Conservation (phyloP, 805 yeast species). For the Ogataea methylovora region DNA sequence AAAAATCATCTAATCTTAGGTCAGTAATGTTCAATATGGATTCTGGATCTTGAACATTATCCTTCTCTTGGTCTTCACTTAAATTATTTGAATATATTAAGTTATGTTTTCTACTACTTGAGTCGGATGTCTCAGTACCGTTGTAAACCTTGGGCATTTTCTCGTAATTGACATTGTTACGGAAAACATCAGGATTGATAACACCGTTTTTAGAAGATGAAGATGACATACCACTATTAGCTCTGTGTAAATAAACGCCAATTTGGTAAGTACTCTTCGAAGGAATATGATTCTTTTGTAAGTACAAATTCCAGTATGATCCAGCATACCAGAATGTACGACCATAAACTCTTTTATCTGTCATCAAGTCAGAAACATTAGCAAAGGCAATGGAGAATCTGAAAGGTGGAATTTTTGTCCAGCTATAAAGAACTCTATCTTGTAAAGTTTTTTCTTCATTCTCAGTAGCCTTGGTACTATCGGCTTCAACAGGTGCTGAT, state of each 20-base stretch:
- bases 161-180: constrained; percentile 18
- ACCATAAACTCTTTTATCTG: constrained; percentile 42
- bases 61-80: constrained; percentile 14
- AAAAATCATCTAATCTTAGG: not conserved
- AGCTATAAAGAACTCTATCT: no score
- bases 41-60: constrained; percentile 16
- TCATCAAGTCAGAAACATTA: constrained; percentile 34
- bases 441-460: no score
- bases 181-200: constrained; percentile 30
- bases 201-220: constrained; percentile 32
- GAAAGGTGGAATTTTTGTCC: constrained; percentile 45
- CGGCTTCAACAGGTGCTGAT: no score
- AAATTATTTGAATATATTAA: not conserved
- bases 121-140: not conserved
- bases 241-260: constrained; percentile 51
- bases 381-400: constrained; percentile 46
- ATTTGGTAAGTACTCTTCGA: constrained; percentile 34
- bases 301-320: constrained; percentile 49
- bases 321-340: constrained; percentile 56
- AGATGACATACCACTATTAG: constrained; percentile 25
- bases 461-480: no score
- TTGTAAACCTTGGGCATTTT: constrained; percentile 14
- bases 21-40: constrained; percentile 13
- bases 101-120: not conserved
- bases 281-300: constrained; percentile 36